Conservation (phyloP, 1,284 basidiomycete species). For the Heterobasidion parviporum region DNA sequence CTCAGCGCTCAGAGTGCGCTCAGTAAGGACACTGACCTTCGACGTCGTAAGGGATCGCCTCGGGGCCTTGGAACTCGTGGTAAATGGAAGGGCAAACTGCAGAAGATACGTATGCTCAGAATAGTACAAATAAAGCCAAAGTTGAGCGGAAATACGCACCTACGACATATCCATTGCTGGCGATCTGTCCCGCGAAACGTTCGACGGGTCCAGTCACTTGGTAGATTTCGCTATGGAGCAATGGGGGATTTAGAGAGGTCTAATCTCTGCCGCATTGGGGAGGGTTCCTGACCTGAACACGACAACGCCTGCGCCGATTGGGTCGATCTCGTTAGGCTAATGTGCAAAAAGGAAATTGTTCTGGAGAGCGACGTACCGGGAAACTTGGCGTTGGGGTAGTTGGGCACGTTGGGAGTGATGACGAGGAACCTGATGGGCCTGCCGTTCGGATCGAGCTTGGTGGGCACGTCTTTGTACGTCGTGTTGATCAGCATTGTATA, state of each 20-base stretch:
- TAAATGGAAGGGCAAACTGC: slow-evolving; percentile 75
- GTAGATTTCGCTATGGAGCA: slow-evolving; percentile 62
- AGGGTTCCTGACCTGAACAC: slow-evolving; percentile 55
- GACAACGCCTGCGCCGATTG: slow-evolving; percentile 48
- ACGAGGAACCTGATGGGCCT: slow-evolving; percentile 73
- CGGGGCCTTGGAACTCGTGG: slow-evolving; percentile 87
- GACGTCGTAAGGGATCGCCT: slow-evolving; percentile 78
- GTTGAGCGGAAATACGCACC: slow-evolving; percentile 31
- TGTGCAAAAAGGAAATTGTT: slow-evolving; percentile 7
- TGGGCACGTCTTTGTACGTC: slow-evolving; percentile 68
- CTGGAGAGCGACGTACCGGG: slow-evolving; percentile 39
- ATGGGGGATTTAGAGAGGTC: neutral
- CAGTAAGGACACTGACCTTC: slow-evolving; percentile 49
- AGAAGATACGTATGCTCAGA: neutral
- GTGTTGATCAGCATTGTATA: slow-evolving; percentile 67
- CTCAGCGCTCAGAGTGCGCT: neutral
- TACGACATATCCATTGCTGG: slow-evolving; percentile 79
- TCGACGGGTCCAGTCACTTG: slow-evolving; percentile 84
- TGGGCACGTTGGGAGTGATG: slow-evolving; percentile 58
- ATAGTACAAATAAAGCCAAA: neutral
- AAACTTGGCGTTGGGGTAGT: slow-evolving; percentile 77
- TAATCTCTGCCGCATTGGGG: neutral
- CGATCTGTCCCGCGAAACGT: slow-evolving; percentile 87
- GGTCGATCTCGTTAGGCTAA: neutral
- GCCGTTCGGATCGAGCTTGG: slow-evolving; percentile 53